phyloP scores from a whole-genome alignment of 2,329 filamentous ascomycete genomes.

The Colletotrichum spaethianum region DNA sequence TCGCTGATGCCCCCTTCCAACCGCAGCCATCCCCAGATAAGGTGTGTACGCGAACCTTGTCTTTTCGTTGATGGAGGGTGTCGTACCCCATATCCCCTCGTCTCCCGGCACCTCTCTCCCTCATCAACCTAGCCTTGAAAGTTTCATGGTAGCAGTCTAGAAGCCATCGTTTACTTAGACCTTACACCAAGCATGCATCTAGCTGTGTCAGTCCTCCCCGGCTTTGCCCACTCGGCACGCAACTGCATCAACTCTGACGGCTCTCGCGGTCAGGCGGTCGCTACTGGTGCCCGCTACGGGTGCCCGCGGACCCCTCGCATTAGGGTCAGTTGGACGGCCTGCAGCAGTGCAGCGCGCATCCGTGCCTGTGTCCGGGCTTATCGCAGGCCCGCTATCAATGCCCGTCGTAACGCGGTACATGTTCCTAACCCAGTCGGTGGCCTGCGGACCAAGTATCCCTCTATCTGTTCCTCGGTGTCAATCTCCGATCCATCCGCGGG shows the following conservation, averaged over 20 bases:
- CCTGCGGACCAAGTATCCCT: background rate
- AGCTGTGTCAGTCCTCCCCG: background rate
- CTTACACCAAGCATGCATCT: background rate
- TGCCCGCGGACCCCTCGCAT: conserved; percentile 18
- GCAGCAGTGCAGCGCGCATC: conserved; percentile 10
- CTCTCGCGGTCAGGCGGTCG: conserved; percentile 14
- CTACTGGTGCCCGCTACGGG: conserved; percentile 7
- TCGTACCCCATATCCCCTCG: background rate
- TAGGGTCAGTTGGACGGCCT: background rate
- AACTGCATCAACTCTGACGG: background rate
- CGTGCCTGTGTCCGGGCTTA: conserved; percentile 15
- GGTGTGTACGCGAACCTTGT: conserved; percentile 2
- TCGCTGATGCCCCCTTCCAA: background rate
- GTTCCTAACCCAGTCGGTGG: accelerated
- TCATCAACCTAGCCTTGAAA: background rate
- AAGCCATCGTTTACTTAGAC: background rate
- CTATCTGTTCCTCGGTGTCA: conserved; percentile 4
- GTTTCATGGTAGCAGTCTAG: background rate
- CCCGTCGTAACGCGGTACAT: background rate
- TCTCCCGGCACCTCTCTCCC: background rate
- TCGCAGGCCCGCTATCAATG: background rate
- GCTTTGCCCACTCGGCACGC: background rate
- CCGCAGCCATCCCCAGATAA: conserved; percentile 6
- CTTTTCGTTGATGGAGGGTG: background rate
- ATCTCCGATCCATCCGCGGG: conserved; percentile 39